Evolutionary conservation across 2,329 filamentous ascomycete species (phyloP).

Genomic region (Microcyclospora pomicola): DNA sequence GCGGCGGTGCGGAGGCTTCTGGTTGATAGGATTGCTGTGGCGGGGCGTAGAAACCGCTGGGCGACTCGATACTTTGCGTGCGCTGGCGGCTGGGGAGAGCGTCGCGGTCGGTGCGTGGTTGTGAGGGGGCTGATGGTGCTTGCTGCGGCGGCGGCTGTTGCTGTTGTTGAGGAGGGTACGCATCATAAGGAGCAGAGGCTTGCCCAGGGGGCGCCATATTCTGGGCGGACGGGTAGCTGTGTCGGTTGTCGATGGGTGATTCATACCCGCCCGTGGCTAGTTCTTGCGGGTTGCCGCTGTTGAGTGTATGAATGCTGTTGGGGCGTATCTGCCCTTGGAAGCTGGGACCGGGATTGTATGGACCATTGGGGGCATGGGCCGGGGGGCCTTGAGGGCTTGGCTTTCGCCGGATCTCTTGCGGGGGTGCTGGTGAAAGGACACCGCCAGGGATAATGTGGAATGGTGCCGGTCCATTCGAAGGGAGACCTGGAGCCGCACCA

Average conservation of each 20-base stretch:
- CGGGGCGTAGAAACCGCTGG: slow-evolving; percentile 2
- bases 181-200: slow-evolving; percentile 6
- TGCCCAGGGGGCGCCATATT: slow-evolving; percentile 9
- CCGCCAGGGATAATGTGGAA: slow-evolving; percentile 26
- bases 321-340: slow-evolving; percentile 26
- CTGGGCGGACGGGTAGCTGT: slow-evolving; percentile 24
- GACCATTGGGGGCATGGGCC: slow-evolving; percentile 19
- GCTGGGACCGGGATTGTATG: slow-evolving; percentile 23
- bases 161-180: slow-evolving; percentile 9
- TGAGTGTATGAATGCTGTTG: slow-evolving; percentile 25
- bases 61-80: slow-evolving; percentile 17
- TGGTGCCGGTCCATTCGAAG: slow-evolving; percentile 14
- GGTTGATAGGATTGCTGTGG: background rate
- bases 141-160: slow-evolving; percentile 10
- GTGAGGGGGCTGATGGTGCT: slow-evolving; percentile 3
- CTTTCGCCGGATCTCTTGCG: slow-evolving; percentile 15
- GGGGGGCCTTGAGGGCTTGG: slow-evolving; percentile 15
- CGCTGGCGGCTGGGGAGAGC: slow-evolving; percentile 14
- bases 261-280: slow-evolving; percentile 34
- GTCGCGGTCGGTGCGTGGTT: slow-evolving; percentile 8
- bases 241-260: slow-evolving; percentile 32
- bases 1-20: background rate
- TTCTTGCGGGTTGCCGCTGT: slow-evolving; percentile 32
- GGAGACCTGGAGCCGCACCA: slow-evolving; percentile 8
- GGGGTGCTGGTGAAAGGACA: slow-evolving; percentile 8